Evolutionary conservation across 2,329 filamentous ascomycete genomes (phyloP), one percentile per base, ranked within the genome.

Genomic region (Aspergillus intermedius): DNA sequence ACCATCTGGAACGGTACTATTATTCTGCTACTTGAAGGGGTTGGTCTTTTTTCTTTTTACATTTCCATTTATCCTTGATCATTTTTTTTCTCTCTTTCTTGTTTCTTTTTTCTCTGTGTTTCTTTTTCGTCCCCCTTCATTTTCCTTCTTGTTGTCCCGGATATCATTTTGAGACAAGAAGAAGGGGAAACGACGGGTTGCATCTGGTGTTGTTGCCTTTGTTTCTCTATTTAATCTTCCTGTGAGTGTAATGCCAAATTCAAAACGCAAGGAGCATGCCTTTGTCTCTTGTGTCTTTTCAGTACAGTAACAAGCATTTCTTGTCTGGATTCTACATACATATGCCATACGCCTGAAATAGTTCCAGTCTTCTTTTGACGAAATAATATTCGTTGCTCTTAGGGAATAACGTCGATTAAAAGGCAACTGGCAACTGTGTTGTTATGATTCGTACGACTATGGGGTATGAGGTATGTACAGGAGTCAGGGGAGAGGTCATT

Each of bases 231-330:
- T 46, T 54, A 56, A 54, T 53, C 48, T 56, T 57, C 50, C 49
- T 59, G 57, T 61, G 57, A 59, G 59, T 60, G 57, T 61, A 60
- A 60, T 58, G 59, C 56, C 56, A 59, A 60, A 59, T 61, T 55
- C 58, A 56, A 54, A 60, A 60, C 55, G 55, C 55, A 58, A 60
- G 55, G 42, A 52, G 45, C 44, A 46, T 60, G 53, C 57, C 53
- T 60, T 55, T 49, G 49, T 30, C 25, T 30, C 25, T 30, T 30
- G 25, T 30, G 9, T 30, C 25, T 30, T 30, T 30, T 30, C 25
- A 30, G 25, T 30, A 30, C 25, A 30, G 25, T 9, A 30, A 10
- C 25, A 30, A 12, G 25, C 25, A 9, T 9, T 30, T 30, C 21
- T 5, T 22, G 21, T 22, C 21, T 22, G 21, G 21, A 22, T 22